Evolutionary conservation across 805 yeast species (phyloP).

Genomic region (Clavispora santaluciae): DNA sequence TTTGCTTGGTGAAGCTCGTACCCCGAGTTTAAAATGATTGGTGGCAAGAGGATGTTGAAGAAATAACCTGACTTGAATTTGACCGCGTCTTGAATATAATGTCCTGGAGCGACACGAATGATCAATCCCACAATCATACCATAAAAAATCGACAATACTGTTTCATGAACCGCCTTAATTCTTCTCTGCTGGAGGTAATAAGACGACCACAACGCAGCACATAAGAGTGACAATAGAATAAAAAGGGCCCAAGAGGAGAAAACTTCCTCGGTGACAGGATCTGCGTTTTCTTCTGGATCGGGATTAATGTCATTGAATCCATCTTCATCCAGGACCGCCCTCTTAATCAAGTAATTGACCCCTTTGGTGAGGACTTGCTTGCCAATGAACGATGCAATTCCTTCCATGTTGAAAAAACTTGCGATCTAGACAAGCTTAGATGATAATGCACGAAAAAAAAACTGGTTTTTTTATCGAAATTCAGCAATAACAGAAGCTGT

Average conservation of each 20-base stretch:
- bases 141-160: slow-evolving; percentile 90
- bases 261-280: slow-evolving; percentile 90
- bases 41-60: slow-evolving; percentile 91
- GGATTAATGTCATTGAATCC: slow-evolving; percentile 40
- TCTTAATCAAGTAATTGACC: slow-evolving; percentile 25
- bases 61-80: slow-evolving; percentile 92
- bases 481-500: background rate
- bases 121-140: slow-evolving; percentile 95
- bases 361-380: slow-evolving; percentile 20
- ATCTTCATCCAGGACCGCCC: slow-evolving; percentile 29
- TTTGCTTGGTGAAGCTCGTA: slow-evolving; percentile 95
- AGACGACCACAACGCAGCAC: slow-evolving; percentile 91
- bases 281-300: slow-evolving; percentile 57
- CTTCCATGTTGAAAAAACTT: background rate
- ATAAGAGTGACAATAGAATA: slow-evolving; percentile 72
- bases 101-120: slow-evolving; percentile 90
- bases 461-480: background rate
- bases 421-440: too few species aligned
- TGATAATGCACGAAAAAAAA: too few species aligned
- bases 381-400: slow-evolving; percentile 18
- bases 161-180: slow-evolving; percentile 95
- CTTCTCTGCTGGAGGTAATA: slow-evolving; percentile 87
- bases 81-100: slow-evolving; percentile 93
- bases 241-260: slow-evolving; percentile 97
- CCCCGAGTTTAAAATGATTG: slow-evolving; percentile 93